A percentile compares a stretch with the other conserved stretches of the same genome.
These are phyloP conservation scores for Hyaloscypha bicolor DNA, from an alignment of 495 filamentous ascomycete species.

Conservation along the genomic window DNA sequence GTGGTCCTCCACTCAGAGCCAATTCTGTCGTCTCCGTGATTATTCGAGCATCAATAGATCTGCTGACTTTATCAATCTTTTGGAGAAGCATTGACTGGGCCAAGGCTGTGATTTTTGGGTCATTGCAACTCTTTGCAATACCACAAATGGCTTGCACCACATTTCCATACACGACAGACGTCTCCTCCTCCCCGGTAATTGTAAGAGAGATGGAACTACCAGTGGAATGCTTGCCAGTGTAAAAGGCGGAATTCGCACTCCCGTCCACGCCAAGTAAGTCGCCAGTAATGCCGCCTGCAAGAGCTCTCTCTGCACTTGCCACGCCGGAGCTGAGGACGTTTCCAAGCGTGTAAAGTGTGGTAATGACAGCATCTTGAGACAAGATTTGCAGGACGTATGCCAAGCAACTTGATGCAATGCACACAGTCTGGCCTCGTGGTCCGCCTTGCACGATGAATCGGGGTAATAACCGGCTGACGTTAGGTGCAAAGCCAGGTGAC, in stretches of 20 bases:
- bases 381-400: conserved; percentile 76
- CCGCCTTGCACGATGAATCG: conserved; percentile 81
- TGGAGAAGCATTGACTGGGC: conserved; percentile 96
- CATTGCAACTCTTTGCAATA: conserved; percentile 76
- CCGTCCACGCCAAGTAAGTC: conserved; percentile 32
- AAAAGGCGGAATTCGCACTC: conserved; percentile 43
- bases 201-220: conserved; percentile 80
- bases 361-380: conserved; percentile 91
- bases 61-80: conserved; percentile 82
- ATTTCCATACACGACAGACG: conserved; percentile 68
- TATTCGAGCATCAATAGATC: conserved; percentile 76
- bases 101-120: conserved; percentile 90
- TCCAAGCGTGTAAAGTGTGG: conserved; percentile 89
- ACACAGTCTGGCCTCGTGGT: conserved; percentile 63
- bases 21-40: conserved; percentile 78
- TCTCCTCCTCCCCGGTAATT: conserved; percentile 73
- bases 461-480: conserved; percentile 78
- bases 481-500: conserved; percentile 70
- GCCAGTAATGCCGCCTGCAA: conserved; percentile 30
- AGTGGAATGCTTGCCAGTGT: conserved; percentile 57
- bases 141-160: conserved; percentile 88
- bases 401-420: conserved; percentile 77
- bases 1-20: conserved; percentile 69
- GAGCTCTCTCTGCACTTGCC: conserved; percentile 43
- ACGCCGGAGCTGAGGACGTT: conserved; percentile 78